Conservation (phyloP, 2,329 filamentous ascomycete genomes). For the Diaporthe longicolla region DNA sequence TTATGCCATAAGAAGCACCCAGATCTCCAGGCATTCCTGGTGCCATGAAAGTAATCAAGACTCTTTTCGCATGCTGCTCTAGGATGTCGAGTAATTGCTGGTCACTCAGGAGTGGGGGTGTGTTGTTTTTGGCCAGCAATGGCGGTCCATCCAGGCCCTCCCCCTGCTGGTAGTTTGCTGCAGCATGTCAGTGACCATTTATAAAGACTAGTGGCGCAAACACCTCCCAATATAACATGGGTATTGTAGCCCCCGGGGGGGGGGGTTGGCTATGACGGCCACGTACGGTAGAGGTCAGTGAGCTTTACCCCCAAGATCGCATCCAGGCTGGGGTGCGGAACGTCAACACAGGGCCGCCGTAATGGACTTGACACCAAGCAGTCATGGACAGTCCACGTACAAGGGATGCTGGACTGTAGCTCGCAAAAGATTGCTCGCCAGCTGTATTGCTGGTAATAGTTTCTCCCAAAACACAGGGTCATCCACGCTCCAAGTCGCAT, state of each 20-base stretch:
- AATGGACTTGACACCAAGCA: background rate
- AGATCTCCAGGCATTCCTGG: background rate
- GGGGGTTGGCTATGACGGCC: too few species aligned
- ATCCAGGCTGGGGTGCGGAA: background rate
- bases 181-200: background rate
- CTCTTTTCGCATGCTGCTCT: background rate
- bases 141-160: background rate
- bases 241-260: too few species aligned
- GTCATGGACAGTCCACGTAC: background rate
- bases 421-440: conserved; percentile 10
- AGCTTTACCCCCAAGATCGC: background rate
- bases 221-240: background rate
- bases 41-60: background rate
- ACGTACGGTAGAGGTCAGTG: background rate
- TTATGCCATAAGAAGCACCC: background rate
- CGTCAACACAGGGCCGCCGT: background rate
- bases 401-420: conserved; percentile 11
- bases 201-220: background rate
- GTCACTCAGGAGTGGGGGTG: background rate
- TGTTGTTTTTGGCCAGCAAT: background rate
- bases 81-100: conserved; percentile 6
- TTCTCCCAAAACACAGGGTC: conserved; percentile 17
- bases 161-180: background rate
- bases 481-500: conserved; percentile 33
- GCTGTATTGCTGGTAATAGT: background rate